Evolutionary conservation across 495 filamentous ascomycete genomes (phyloP).

Genomic region (Annulohypoxylon bovei): DNA sequence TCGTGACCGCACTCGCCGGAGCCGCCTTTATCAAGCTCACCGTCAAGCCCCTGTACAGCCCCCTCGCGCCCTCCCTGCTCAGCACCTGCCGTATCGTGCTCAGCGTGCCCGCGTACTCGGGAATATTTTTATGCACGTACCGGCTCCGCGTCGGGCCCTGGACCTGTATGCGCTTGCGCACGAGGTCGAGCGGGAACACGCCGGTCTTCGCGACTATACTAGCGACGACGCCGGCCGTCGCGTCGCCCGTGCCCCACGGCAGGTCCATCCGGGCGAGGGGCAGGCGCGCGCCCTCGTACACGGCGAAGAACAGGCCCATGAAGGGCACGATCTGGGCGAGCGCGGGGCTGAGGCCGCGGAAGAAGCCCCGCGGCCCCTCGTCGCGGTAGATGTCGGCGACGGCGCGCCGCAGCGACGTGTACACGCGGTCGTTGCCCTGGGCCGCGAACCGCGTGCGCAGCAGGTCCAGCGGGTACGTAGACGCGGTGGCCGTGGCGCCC

Average conservation of each 20-base stretch:
- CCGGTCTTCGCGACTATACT: conserved; percentile 85
- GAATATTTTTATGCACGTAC: conserved; percentile 90
- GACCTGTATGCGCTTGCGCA: conserved; percentile 92
- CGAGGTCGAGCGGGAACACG: conserved; percentile 93
- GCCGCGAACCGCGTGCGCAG: conserved; percentile 95
- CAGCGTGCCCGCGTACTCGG: conserved; percentile 76
- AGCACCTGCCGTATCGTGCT: conserved; percentile 74
- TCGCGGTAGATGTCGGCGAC: conserved; percentile 74
- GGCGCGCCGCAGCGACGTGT: conserved; percentile 72
- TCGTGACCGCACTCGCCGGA: conserved; percentile 92
- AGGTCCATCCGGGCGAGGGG: conserved; percentile 63
- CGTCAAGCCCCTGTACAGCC: conserved; percentile 86
- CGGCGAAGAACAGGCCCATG: conserved; percentile 95
- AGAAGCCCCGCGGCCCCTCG: conserved; percentile 84
- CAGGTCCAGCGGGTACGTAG: conserved; percentile 93
- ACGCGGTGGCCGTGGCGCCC: conserved; percentile 80
- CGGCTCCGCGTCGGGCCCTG: conserved; percentile 83
- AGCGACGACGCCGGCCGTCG: conserved; percentile 80
- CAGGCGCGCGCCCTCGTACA: conserved; percentile 78
- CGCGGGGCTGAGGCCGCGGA: conserved; percentile 81
- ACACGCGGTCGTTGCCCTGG: conserved; percentile 85
- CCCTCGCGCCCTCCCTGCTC: conserved; percentile 75
- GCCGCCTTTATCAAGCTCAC: conserved; percentile 94
- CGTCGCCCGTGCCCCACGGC: conserved; percentile 81
- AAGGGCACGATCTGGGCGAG: conserved; percentile 90